phyloP scores from a whole-genome alignment of 75 land plant genomes.

The Cupressus sempervirens region DNA sequence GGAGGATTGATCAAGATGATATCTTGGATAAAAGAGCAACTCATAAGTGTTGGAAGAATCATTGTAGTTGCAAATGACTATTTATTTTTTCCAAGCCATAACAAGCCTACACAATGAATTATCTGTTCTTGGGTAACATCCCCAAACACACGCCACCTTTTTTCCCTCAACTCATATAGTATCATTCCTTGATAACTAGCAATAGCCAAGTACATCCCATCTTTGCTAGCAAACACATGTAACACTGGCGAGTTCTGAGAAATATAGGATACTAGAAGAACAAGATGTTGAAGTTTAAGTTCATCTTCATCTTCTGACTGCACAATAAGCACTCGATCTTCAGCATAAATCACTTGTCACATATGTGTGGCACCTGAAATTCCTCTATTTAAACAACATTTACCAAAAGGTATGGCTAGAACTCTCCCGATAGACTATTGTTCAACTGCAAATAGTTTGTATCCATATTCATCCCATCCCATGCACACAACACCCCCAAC shows the following conservation, averaged over 20 bases:
- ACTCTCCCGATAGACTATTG: conserved; percentile 59
- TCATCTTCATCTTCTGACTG: conserved; percentile 90
- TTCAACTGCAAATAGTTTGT: conserved; percentile 81
- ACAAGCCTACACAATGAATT: conserved; percentile 81
- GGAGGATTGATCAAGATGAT: too few species aligned
- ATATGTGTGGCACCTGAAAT: conserved; percentile 69
- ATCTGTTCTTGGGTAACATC: conserved; percentile 95
- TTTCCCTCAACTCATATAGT: conserved; percentile 73
- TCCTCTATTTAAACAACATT: conserved; percentile 82
- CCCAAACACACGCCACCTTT: conserved; percentile 95
- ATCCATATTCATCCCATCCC: conserved; percentile 95
- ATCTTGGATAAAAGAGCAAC: too few species aligned
- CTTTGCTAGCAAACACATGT: conserved; percentile 89
- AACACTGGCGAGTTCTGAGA: conserved; percentile 89
- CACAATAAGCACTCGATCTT: conserved; percentile 86
- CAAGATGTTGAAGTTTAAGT: conserved; percentile 79
- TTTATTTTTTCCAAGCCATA: conserved; percentile 92
- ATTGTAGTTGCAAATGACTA: conserved; percentile 86
- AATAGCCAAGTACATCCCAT: conserved; percentile 93
- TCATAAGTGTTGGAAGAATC: conserved; percentile 53
- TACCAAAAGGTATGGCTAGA: conserved; percentile 88
- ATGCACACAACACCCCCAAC: conserved; percentile 75
- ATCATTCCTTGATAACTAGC: conserved; percentile 90
- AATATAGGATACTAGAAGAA: conserved; percentile 95
- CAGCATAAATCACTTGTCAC: conserved; percentile 88